These are phyloP conservation scores for Bruguiera parviflora DNA, from an alignment of 345 rosid genomes.

Conservation along the genomic window DNA sequence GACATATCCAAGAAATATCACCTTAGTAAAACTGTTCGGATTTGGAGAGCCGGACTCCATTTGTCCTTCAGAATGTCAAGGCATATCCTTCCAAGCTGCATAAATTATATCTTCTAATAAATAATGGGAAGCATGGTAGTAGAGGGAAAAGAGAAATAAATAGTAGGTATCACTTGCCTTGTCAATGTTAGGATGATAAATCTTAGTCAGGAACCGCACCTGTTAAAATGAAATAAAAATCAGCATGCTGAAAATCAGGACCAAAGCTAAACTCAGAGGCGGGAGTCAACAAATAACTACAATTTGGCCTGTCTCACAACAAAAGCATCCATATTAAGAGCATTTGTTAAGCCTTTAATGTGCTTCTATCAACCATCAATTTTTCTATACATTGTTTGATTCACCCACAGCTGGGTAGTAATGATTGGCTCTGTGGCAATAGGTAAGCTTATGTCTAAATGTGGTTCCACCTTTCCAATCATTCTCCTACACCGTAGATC, in stretches of 20 bases:
- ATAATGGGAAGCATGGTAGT: not conserved
- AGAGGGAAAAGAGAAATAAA: not conserved
- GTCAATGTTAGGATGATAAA: constrained; percentile 96
- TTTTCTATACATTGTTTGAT: no score
- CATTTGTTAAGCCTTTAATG: no score
- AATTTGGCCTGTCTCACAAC: no score
- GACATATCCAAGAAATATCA: constrained; percentile 10
- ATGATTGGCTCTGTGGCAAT: no score
- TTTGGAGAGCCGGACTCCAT: constrained; percentile 99
- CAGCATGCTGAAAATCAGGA: not conserved
- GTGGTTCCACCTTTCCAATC: no score
- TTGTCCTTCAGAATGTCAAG: constrained; percentile 98
- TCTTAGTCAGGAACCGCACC: constrained; percentile 98
- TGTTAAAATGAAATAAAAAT: constrained; percentile 25
- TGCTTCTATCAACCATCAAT: no score
- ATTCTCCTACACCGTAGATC: no score
- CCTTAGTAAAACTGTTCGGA: constrained; percentile 97
- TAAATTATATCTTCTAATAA: constrained; percentile 3
- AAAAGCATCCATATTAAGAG: no score
- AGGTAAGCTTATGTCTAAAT: no score
- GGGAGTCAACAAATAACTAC: not conserved
- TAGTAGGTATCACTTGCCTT: constrained; percentile 46
- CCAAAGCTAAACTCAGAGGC: not conserved
- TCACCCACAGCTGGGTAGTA: no score
- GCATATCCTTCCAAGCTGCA: constrained; percentile 96